Evolutionary conservation across 768 basidiomycete genomes (phyloP).

Genomic region (Suillus lakei): DNA sequence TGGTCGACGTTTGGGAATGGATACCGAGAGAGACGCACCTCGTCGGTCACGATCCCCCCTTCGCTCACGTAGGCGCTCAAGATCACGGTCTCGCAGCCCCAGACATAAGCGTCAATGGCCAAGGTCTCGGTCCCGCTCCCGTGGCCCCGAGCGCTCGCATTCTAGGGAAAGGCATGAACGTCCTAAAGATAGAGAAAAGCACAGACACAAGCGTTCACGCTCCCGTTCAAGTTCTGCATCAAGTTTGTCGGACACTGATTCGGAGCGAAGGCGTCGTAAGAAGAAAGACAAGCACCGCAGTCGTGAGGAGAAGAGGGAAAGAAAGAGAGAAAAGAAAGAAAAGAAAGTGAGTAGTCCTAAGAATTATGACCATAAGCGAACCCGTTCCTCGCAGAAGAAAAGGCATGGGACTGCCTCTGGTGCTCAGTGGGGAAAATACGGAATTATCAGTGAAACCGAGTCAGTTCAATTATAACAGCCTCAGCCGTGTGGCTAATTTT

Average conservation of each 20-base stretch:
- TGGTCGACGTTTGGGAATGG: neutral
- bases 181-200: constrained; percentile 26
- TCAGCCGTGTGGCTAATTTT: constrained; percentile 15
- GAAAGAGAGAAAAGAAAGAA: constrained; percentile 70
- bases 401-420: constrained; percentile 49
- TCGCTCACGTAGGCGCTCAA: constrained; percentile 8
- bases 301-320: constrained; percentile 54
- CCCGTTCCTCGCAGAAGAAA: constrained; percentile 54
- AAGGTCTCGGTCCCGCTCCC: constrained; percentile 25
- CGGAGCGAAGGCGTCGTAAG: constrained; percentile 43
- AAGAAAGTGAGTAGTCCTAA: constrained; percentile 57
- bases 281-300: constrained; percentile 52
- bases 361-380: neutral
- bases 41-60: constrained; percentile 13
- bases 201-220: constrained; percentile 37
- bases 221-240: constrained; percentile 47
- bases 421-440: constrained; percentile 88
- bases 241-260: constrained; percentile 44
- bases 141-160: constrained; percentile 31
- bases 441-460: constrained; percentile 86
- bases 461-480: constrained; percentile 44
- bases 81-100: constrained; percentile 11
- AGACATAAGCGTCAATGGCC: neutral
- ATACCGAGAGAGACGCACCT: neutral
- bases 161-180: constrained; percentile 37